Percentiles rank a stretch among this genome's conserved stretches.
phyloP scores from a whole-genome alignment of 257 asterid species.

The Solanum raphanifolium region DNA sequence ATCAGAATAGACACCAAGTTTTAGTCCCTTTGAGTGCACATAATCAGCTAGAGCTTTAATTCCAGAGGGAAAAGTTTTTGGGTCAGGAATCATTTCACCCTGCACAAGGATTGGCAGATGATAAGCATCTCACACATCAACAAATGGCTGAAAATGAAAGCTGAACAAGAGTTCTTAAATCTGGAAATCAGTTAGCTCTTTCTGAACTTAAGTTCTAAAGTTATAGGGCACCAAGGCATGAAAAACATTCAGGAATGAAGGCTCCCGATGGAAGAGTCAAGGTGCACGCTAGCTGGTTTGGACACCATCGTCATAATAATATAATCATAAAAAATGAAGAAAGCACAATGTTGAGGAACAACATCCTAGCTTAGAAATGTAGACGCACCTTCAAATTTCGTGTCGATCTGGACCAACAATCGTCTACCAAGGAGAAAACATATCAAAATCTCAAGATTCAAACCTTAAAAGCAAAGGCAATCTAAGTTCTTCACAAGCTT shows the following conservation, averaged over 20 bases:
- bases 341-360: not conserved
- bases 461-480: not conserved
- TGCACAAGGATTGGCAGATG: slow-evolving; percentile 20
- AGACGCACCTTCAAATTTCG: slow-evolving; percentile 51
- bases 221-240: not conserved
- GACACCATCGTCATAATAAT: not conserved
- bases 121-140: not conserved
- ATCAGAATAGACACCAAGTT: slow-evolving; percentile 94
- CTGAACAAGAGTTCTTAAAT: not conserved
- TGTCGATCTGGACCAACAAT: slow-evolving; percentile 70
- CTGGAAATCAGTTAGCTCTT: not conserved
- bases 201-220: not conserved
- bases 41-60: slow-evolving; percentile 83
- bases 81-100: slow-evolving; percentile 66
- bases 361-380: not conserved
- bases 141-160: not conserved
- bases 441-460: not conserved
- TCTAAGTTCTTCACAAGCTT: slow-evolving; percentile 4
- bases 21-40: slow-evolving; percentile 83
- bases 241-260: not conserved
- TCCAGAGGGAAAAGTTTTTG: slow-evolving; percentile 76
- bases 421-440: slow-evolving; percentile 52
- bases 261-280: not conserved
- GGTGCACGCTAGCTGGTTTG: not conserved
- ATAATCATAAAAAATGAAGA: not conserved